phyloP scores from a whole-genome alignment of 352 stramenopile species.

The Phytopythium oedochilum region DNA sequence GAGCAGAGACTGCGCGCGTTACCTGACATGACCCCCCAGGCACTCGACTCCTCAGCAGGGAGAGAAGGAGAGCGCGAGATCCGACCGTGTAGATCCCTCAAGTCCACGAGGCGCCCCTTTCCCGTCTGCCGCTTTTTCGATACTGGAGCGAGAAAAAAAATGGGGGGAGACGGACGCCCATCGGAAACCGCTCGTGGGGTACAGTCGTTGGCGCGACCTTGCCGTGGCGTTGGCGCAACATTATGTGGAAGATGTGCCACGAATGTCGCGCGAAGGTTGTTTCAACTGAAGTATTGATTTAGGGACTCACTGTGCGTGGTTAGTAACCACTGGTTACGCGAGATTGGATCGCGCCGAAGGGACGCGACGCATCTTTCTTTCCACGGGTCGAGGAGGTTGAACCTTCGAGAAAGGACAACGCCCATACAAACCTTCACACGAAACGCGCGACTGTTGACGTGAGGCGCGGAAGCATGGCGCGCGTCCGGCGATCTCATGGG shows the following conservation, averaged over 20 bases:
- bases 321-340: no score
- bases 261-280: neutral
- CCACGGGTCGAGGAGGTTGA: no score
- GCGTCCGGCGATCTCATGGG: no score
- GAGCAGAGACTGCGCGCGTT: neutral
- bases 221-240: neutral
- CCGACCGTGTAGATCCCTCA: neutral
- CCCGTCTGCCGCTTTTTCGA: neutral
- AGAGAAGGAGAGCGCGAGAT: neutral
- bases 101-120: neutral
- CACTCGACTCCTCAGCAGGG: neutral
- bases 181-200: neutral
- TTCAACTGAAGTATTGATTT: neutral
- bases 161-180: neutral
- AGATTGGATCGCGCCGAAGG: neutral
- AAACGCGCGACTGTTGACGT: neutral
- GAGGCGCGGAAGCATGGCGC: neutral
- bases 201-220: neutral
- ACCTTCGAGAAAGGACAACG: neutral
- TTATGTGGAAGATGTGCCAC: neutral
- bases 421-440: neutral
- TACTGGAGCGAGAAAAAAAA: neutral
- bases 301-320: neutral
- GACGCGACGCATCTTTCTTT: neutral
- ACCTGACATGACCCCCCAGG: neutral